Evolutionary conservation across 2,329 filamentous ascomycete species (phyloP).

Genomic region (Aspergillus sp.): DNA sequence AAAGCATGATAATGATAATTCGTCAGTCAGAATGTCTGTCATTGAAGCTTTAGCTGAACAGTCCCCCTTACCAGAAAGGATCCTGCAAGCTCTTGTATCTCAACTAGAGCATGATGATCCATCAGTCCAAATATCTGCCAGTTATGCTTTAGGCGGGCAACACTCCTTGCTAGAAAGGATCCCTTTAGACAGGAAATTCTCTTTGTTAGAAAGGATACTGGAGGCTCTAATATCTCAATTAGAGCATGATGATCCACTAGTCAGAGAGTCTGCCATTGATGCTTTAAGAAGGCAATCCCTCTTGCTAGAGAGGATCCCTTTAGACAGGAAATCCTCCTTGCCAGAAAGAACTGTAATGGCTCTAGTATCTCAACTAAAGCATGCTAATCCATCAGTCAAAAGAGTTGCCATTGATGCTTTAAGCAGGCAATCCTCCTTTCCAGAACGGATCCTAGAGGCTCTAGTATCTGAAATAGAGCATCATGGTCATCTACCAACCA

Average conservation of each 20-base stretch:
- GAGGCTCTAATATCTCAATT: neutral
- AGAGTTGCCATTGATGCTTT: neutral
- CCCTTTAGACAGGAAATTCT: neutral
- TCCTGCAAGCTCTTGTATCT: neutral
- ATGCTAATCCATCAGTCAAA: neutral
- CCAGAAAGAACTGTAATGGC: neutral
- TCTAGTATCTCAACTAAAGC: neutral
- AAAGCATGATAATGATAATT: neutral
- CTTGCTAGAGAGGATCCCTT: neutral
- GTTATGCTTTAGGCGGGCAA: neutral
- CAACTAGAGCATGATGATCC: neutral
- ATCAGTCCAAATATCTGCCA: neutral
- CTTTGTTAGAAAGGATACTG: neutral
- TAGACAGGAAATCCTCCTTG: neutral
- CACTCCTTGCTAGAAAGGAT: neutral
- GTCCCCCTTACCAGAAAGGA: neutral
- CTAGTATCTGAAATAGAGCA: neutral
- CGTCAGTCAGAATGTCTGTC: neutral
- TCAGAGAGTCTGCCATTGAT: neutral
- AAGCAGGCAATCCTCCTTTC: neutral
- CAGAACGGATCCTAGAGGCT: neutral
- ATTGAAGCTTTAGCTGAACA: neutral
- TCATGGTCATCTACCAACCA: neutral
- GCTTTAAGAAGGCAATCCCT: neutral
- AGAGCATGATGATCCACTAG: neutral